Base-by-base conservation (phyloP, 1,139 yeast genomes). In the Lodderomyces metapsilosis region DNA sequence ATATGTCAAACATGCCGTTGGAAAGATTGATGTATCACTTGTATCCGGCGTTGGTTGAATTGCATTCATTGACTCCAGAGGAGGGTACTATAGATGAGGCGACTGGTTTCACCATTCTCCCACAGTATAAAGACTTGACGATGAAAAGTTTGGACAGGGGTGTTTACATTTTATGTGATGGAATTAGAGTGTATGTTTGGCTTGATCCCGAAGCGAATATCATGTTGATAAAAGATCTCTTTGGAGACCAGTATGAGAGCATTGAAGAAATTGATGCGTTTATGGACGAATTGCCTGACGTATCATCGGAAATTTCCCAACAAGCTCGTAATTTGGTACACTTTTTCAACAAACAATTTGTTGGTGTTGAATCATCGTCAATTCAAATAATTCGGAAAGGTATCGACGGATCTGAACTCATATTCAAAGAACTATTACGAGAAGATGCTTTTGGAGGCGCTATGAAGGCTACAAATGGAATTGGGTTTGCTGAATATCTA, bases 11-110 rank as follows among this genome's bases (percentile, higher is more conserved):
- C 10, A 70, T 79, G 64, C 80, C 87, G 16, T 61, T 82, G 23
- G 82, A 82, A 21, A 73, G 75, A 44, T 67, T 92, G 27, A 66
- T 82, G 34, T 77, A 78, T 46, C 82, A 80, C 47, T 69, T 92
- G 40, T 92, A 91, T 54, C 98, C 98, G 1, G 81, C 87, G 4
- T 70, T 92, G 47, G 72, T 87, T 36, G 88, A 88, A 34, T 61
- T 91, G 34, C 96, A 89, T 59, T 73, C 79, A 3, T 62, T 88
- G 43, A 68, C 65, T 7, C 84, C 79, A 6, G 67, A 66, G 3
- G 88, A 82, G 47, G 77, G 85, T 34, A 55, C 71, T 17, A 64
- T 70, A 18, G 52, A 56, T 8, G 36, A 60, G 49, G 48, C 45
- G 28, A 76, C 74, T 40, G 60, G 66, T 21, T 78, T 85, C 58